Evolutionary conservation across 2,329 filamentous ascomycete species (phyloP).

Genomic region (Aspergillus puulaauensis): DNA sequence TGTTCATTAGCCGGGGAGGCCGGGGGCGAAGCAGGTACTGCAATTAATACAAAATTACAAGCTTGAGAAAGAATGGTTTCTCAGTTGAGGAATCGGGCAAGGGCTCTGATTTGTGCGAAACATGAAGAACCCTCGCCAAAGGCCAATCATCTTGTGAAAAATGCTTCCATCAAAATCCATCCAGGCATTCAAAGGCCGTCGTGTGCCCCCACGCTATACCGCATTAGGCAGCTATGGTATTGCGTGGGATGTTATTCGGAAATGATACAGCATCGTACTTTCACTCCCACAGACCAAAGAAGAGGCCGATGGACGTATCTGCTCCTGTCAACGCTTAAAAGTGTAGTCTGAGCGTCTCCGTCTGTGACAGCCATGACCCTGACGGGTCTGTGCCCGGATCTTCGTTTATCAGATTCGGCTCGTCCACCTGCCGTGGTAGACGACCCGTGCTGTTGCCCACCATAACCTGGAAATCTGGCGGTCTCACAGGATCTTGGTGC

Average conservation of each 20-base stretch:
- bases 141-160: not conserved
- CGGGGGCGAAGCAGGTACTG: not conserved
- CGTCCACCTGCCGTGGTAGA: not conserved
- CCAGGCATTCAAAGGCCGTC: not conserved
- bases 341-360: too few species aligned
- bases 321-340: not conserved
- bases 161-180: not conserved
- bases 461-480: not conserved
- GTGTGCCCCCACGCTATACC: constrained; percentile 25
- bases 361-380: not conserved
- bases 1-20: not conserved
- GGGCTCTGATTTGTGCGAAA: not conserved
- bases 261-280: not conserved
- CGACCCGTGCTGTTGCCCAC: not conserved
- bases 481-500: not conserved
- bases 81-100: not conserved
- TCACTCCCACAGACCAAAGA: not conserved
- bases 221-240: constrained; percentile 1
- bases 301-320: not conserved
- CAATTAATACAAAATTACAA: not conserved
- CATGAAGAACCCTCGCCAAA: not conserved
- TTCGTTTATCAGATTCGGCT: not conserved
- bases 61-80: not conserved
- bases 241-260: not conserved
- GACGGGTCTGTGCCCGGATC: not conserved